These are phyloP conservation scores for Pseudovirgaria hyperparasitica DNA, from an alignment of 2,329 filamentous ascomycete species.

Conservation along the genomic window DNA sequence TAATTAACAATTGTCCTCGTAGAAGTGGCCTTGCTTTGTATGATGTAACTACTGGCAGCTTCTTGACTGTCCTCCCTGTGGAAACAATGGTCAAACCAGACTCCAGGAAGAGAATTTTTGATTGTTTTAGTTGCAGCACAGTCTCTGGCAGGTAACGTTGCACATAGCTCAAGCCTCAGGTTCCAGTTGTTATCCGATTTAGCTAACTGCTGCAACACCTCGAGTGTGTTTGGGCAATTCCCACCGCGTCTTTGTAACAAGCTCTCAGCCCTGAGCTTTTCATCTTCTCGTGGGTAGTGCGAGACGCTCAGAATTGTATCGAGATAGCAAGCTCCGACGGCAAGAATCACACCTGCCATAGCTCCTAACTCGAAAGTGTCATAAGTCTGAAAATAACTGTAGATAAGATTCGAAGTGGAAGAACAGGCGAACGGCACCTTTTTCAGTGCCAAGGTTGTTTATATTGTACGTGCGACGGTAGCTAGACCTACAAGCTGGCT, in stretches of 20 bases:
- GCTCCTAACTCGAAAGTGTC: neutral
- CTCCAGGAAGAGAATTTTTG: constrained; percentile 36
- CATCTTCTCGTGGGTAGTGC: constrained; percentile 56
- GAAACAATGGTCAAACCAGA: constrained; percentile 45
- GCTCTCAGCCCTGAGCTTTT: constrained; percentile 54
- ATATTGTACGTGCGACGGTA: neutral
- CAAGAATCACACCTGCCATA: constrained; percentile 31
- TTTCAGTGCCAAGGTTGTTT: neutral
- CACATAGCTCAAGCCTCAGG: constrained; percentile 23
- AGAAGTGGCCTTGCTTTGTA: constrained; percentile 45
- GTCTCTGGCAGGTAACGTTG: constrained; percentile 39
- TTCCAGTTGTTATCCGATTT: neutral
- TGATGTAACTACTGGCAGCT: constrained; percentile 56
- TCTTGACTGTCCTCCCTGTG: constrained; percentile 42
- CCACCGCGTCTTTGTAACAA: constrained; percentile 52
- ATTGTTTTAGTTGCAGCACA: constrained; percentile 43
- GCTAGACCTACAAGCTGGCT: no score
- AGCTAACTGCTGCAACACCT: constrained; percentile 51
- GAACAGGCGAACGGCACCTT: no score
- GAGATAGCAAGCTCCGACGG: constrained; percentile 56
- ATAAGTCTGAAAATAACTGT: neutral
- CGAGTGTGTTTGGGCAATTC: constrained; percentile 59
- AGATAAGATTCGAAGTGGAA: no score
- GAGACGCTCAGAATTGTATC: constrained; percentile 60
- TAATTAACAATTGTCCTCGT: constrained; percentile 60